Evolutionary conservation across 2,329 filamentous ascomycete genomes (phyloP).

Genomic region (Fusarium torulosum): DNA sequence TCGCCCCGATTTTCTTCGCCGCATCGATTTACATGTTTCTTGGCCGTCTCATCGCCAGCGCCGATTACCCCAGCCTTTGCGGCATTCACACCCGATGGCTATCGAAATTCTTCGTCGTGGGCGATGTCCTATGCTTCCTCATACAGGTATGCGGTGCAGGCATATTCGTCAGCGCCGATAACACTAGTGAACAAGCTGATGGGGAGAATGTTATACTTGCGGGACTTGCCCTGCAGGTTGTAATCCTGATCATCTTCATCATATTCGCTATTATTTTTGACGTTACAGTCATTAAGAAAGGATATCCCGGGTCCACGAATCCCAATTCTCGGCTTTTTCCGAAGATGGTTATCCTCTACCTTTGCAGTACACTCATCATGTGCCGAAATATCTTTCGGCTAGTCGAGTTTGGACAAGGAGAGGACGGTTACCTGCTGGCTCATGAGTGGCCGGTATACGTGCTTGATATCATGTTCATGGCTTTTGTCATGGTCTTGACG

Average conservation of each 20-base stretch:
- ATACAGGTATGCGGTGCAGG: background rate
- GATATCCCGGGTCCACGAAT: background rate
- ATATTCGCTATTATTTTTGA: background rate
- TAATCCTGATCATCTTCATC: background rate
- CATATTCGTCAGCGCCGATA: background rate
- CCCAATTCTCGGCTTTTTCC: background rate
- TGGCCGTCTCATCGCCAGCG: background rate
- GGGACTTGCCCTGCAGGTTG: background rate
- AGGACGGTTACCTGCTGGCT: background rate
- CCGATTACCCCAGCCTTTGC: background rate
- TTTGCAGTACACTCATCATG: background rate
- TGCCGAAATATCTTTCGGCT: background rate
- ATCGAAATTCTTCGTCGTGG: background rate
- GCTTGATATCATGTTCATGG: background rate
- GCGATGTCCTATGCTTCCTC: background rate
- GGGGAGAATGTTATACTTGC: background rate
- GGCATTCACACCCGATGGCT: background rate
- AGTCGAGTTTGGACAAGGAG: background rate
- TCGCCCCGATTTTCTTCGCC: slow-evolving; percentile 3
- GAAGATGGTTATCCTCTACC: background rate
- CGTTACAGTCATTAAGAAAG: background rate
- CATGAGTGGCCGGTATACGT: background rate
- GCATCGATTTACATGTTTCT: slow-evolving; percentile 9
- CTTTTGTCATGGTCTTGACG: background rate
- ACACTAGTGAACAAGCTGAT: background rate